Percentiles rank a stretch among this genome's conserved stretches.
Evolutionary conservation across 768 basidiomycete species (phyloP).

Genomic region (Podaxis pistillaris): DNA sequence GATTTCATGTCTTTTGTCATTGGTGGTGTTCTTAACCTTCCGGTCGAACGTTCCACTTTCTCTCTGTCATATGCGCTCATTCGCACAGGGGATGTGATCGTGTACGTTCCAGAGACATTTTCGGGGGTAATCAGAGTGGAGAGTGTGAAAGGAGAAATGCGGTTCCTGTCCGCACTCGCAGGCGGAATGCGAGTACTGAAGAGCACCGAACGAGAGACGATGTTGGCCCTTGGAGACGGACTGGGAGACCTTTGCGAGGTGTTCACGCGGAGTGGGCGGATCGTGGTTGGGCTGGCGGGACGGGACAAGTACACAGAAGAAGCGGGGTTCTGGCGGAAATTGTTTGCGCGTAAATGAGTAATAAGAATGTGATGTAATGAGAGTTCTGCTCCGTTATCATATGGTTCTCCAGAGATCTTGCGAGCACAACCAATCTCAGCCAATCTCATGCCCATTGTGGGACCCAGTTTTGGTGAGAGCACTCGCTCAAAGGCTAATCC

Average conservation of each 20-base stretch:
- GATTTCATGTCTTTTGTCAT: neutral
- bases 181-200: constrained; percentile 31
- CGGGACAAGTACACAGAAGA: constrained; percentile 33
- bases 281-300: constrained; percentile 44
- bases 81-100: constrained; percentile 31
- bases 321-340: constrained; percentile 39
- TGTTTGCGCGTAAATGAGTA: constrained; percentile 21
- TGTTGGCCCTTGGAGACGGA: constrained; percentile 18
- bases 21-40: constrained; percentile 3
- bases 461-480: neutral
- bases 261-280: constrained; percentile 32
- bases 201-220: constrained; percentile 32
- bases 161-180: constrained; percentile 34
- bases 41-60: neutral
- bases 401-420: constrained; percentile 8
- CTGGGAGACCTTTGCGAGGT: constrained; percentile 41
- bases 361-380: constrained; percentile 3
- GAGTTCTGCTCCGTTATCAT: neutral
- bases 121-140: constrained; percentile 35
- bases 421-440: neutral
- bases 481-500: constrained; percentile 11
- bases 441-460: no score
- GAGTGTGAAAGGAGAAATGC: constrained; percentile 30
- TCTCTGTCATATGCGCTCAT: neutral
- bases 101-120: constrained; percentile 35